These are phyloP conservation scores for Auriculariales sp. DNA, from an alignment of 768 basidiomycete species.

Conservation along the genomic window DNA sequence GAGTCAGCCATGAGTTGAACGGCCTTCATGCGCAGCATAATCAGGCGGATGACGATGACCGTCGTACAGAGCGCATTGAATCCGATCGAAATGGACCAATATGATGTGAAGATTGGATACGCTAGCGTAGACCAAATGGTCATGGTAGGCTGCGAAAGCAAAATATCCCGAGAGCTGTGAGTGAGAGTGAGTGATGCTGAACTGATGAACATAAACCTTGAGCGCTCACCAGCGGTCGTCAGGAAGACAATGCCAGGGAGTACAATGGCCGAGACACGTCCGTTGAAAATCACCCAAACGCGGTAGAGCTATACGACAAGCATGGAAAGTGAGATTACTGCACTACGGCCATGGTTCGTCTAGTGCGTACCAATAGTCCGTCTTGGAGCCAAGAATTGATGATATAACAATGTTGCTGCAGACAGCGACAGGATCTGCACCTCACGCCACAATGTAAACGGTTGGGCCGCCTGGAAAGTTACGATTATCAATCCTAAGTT, in stretches of 20 bases:
- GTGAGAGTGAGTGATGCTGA: background rate
- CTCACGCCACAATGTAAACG: no score
- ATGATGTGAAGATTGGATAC: background rate
- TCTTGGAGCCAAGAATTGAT: background rate
- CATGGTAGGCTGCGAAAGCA: background rate
- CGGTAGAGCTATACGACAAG: background rate
- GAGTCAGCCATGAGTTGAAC: background rate
- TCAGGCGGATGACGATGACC: background rate
- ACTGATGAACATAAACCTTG: background rate
- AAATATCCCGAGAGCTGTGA: background rate
- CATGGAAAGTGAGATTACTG: background rate
- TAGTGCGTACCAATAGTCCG: background rate
- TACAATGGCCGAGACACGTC: background rate
- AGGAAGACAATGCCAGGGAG: background rate
- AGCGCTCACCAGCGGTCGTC: background rate
- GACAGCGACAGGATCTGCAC: no score
- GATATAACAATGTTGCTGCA: background rate
- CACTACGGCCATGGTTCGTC: background rate
- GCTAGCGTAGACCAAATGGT: background rate
- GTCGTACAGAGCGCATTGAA: background rate
- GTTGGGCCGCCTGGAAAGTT: no score
- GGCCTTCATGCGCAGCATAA: background rate
- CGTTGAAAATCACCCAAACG: background rate
- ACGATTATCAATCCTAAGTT: no score
- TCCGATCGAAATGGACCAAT: background rate